Evolutionary conservation across 2,329 filamentous ascomycete genomes (phyloP), one percentile per base, ranked within the genome.

Genomic region (Fusarium drepaniforme): DNA sequence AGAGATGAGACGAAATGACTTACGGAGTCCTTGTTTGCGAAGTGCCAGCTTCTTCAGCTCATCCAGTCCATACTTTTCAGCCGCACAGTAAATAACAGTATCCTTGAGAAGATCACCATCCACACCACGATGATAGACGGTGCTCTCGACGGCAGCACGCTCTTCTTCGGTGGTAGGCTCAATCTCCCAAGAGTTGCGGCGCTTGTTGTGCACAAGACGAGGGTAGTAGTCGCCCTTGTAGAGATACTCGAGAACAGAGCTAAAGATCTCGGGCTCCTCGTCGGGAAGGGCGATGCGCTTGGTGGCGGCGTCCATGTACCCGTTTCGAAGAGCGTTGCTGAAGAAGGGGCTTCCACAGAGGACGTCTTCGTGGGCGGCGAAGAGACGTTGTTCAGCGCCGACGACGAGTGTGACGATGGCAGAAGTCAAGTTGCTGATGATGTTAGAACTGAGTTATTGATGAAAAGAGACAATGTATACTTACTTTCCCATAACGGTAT

Each of bases 161-260:
- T 87, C 81, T 68, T 87, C 85, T 9, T 84, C 86, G 18, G 81
- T 80, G 1, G 84, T 82, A 60, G 91, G 90, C 83, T 97, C 95
- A n/a, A 98, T 86, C 81, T 93, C 92, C 93, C 94, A 98, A 63
- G 90, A 92, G 82, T 94, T 92, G 66, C 90, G 90, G 74, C 92
- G 91, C 86, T 95, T 95, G 85, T 96, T 94, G 84, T 95, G 94
- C 67, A 94, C 85, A 28, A 97, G 88, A 21, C 93, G 93, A 4
- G 96, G 95, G 78, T 93, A 96, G 85, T 98, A 98, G 84, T 98
- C 96, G 74, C 95, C 95, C 85, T 97, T 97, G 89, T 97, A 97
- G 67, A 98, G 91, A 78, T 93, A 98, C 82, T 98, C 96, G 67
- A 98, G 91, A 13, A 98, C 89, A 8, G 93, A 95, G 9, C 94